These are phyloP conservation scores for Jacaranda copaia DNA, from an alignment of 257 asterid species.

Conservation along the genomic window DNA sequence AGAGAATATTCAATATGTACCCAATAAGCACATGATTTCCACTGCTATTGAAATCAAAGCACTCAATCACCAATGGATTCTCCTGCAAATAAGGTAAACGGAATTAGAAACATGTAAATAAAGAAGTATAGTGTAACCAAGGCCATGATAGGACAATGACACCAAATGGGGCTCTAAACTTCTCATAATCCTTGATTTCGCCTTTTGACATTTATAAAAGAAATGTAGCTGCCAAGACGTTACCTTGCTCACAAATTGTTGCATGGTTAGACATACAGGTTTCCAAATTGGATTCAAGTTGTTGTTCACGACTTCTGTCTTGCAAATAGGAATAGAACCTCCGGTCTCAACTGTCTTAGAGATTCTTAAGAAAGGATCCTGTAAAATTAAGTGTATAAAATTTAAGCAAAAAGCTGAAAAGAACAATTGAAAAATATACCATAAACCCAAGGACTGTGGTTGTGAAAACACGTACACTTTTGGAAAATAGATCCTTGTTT, in stretches of 20 bases:
- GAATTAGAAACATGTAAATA: constrained; percentile 4
- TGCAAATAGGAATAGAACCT: constrained; percentile 67
- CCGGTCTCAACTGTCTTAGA: constrained; percentile 71
- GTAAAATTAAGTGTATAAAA: constrained; percentile 29
- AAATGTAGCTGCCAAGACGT: not conserved
- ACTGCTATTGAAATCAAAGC: constrained; percentile 74
- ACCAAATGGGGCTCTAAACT: no score
- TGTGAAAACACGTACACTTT: constrained; percentile 59
- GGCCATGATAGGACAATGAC: no score
- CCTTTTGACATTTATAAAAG: not conserved
- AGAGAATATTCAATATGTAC: constrained; percentile 44
- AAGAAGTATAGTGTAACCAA: not conserved
- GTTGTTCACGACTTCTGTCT: constrained; percentile 80
- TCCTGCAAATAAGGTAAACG: constrained; percentile 54
- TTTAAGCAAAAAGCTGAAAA: constrained; percentile 8
- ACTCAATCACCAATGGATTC: constrained; percentile 78
- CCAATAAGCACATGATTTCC: constrained; percentile 82
- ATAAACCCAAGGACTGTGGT: not conserved
- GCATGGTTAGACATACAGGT: constrained; percentile 63
- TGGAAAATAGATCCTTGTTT: constrained; percentile 76
- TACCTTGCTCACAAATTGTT: constrained; percentile 69
- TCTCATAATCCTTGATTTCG: no score
- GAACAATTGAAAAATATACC: not conserved
- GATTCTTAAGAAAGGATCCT: constrained; percentile 90
- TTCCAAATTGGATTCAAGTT: constrained; percentile 80